Evolutionary conservation across 176 grass and related monocot genomes (phyloP).

Genomic region (Oryza glumipatula): DNA sequence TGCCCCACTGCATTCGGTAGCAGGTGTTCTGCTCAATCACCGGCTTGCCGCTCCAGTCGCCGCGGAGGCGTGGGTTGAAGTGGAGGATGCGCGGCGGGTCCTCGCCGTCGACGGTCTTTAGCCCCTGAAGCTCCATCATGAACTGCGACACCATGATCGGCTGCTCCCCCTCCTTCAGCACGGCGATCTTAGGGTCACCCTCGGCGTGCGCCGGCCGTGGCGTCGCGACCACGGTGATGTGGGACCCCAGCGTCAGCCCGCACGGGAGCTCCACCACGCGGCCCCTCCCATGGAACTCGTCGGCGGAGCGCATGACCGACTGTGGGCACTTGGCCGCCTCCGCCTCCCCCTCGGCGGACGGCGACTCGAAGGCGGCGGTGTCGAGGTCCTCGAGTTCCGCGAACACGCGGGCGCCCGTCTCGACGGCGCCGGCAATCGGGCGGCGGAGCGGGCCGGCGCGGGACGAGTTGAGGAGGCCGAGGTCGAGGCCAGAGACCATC

Average conservation of each 20-base stretch:
- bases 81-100: slow-evolving; percentile 93
- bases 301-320: slow-evolving; percentile 50
- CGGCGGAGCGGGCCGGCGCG: slow-evolving; percentile 33
- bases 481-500: slow-evolving; percentile 35
- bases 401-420: slow-evolving; percentile 31
- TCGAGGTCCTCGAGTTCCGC: slow-evolving; percentile 31
- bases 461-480: slow-evolving; percentile 42
- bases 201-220: slow-evolving; percentile 54
- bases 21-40: slow-evolving; percentile 98
- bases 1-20: slow-evolving; percentile 99
- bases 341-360: neutral
- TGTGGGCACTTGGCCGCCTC: slow-evolving; percentile 41
- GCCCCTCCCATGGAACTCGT: slow-evolving; percentile 40
- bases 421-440: slow-evolving; percentile 35
- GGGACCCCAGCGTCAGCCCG: slow-evolving; percentile 70
- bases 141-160: slow-evolving; percentile 97
- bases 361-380: neutral
- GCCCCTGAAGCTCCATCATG: slow-evolving; percentile 97
- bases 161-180: slow-evolving; percentile 49
- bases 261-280: slow-evolving; percentile 62
- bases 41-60: slow-evolving; percentile 90
- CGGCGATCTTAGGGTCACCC: slow-evolving; percentile 52
- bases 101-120: slow-evolving; percentile 88
- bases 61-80: slow-evolving; percentile 90
- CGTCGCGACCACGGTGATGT: slow-evolving; percentile 70